Conservation (phyloP, 768 basidiomycete genomes). For the button mushroom (Agaricus bisporus) region DNA sequence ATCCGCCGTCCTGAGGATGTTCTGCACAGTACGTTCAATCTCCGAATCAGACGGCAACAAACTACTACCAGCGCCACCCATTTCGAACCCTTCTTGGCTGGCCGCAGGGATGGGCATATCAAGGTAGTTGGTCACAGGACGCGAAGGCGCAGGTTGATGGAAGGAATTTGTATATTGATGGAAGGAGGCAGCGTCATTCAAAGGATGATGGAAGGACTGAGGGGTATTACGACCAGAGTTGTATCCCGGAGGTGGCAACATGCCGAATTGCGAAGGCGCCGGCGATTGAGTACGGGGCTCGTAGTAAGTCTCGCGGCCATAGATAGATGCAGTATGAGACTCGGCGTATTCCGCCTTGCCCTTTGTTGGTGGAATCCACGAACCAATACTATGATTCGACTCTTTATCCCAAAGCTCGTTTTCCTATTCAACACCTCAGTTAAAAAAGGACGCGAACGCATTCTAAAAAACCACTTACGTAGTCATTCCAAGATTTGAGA, state of each 20-base stretch:
- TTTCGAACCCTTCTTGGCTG: constrained; percentile 47
- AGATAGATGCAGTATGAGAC: constrained; percentile 72
- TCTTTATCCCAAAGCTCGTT: constrained; percentile 98
- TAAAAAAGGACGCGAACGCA: background rate
- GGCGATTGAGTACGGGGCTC: constrained; percentile 74
- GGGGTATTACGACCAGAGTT: constrained; percentile 77
- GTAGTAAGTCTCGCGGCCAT: constrained; percentile 85
- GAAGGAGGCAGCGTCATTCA: constrained; percentile 23
- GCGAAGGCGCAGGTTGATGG: constrained; percentile 60
- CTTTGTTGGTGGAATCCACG: constrained; percentile 80
- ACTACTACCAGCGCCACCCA: constrained; percentile 20
- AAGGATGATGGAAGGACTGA: constrained; percentile 37
- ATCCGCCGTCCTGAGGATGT: constrained; percentile 72
- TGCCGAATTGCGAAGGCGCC: constrained; percentile 60
- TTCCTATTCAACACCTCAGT: constrained; percentile 41
- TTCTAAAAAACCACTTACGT: constrained; percentile 44
- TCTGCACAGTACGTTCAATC: constrained; percentile 68
- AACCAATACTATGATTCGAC: constrained; percentile 91
- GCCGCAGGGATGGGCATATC: constrained; percentile 58
- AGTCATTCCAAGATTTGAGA: constrained; percentile 95
- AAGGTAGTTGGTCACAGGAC: constrained; percentile 72
- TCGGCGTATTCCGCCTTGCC: constrained; percentile 73
- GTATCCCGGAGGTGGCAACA: constrained; percentile 61
- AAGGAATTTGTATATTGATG: constrained; percentile 15
- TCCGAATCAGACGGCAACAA: constrained; percentile 60